Evolutionary conservation across 1,284 basidiomycete species (phyloP), one percentile per base, ranked within the genome.

Genomic region (Boletus subluridellus): DNA sequence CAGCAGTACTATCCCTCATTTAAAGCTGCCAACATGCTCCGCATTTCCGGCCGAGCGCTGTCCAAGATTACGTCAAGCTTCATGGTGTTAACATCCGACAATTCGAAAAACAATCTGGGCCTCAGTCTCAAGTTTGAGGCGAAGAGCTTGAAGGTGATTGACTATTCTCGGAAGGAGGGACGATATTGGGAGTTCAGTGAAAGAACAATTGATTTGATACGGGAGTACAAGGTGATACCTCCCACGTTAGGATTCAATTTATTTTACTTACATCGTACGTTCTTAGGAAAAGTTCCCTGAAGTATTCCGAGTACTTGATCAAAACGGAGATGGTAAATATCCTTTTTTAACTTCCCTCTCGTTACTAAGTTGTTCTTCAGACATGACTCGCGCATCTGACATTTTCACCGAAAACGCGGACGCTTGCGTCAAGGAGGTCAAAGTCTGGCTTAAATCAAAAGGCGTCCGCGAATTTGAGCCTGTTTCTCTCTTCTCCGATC

Each of bases 61-160:
- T 89, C 94, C 28, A 92, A 89, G 74, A 90, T 99, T 64, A 95
- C 94, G 0, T 95, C 95, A 28, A 95, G 92, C 66, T 87, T 98
- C 69, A 87, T 98, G 85, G 89, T 98, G 48, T 70, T 89, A 52
- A 83, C 83, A 0, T 77, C 81, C 0, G 88, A 92, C 65, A 83
- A 84, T n/a, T 59, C 62, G n/a, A 98, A 97, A 77, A 82, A 82
- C 59, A 98, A 99, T 71, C 79, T 99, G 35, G 97, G 97, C 5
- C 81, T 99, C 26, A 92, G 92, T 69, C 83, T 99, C 66, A 99
- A 99, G 74, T 99, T 98, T 62, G 97, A 99, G 72, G 92, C 87
- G 26, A 98, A 97, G 76, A 84, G 88, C n/a, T 76, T 95, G 67
- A 99, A 99, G 76, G 97, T 99, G 2, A 82, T 98, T 39, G 93